These are phyloP conservation scores for Hymenoscyphus occultus DNA, from an alignment of 2,329 filamentous ascomycete species.

Conservation along the genomic window DNA sequence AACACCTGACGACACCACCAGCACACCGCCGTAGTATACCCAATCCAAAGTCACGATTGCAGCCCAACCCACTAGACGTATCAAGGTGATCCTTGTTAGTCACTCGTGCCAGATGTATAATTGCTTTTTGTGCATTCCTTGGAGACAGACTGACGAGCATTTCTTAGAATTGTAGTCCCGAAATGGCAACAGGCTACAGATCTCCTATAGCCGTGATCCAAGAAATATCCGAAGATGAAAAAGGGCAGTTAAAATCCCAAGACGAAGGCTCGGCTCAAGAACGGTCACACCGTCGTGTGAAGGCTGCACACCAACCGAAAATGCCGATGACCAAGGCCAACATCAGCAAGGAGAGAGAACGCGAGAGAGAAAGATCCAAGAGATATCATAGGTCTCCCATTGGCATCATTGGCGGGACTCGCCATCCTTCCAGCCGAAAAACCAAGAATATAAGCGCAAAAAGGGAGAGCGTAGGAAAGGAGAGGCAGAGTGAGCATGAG, in stretches of 20 bases:
- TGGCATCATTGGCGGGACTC: slow-evolving; percentile 14
- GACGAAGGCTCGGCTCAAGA: slow-evolving; percentile 19
- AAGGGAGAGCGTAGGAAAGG: slow-evolving; percentile 19
- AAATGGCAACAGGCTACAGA: slow-evolving; percentile 32
- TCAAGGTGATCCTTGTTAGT: slow-evolving; percentile 23
- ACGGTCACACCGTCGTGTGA: slow-evolving; percentile 16
- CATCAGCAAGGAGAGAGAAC: slow-evolving; percentile 27
- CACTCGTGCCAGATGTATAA: slow-evolving; percentile 3
- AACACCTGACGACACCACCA: slow-evolving; percentile 12
- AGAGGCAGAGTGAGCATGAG: slow-evolving; percentile 23
- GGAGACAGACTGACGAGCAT: slow-evolving; percentile 19
- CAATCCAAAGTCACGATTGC: not conserved
- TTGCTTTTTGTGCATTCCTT: slow-evolving; percentile 20
- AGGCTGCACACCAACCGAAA: slow-evolving; percentile 16
- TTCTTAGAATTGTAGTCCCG: slow-evolving; percentile 11
- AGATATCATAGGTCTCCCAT: slow-evolving; percentile 23
- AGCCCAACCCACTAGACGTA: slow-evolving; percentile 4
- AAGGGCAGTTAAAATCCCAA: slow-evolving; percentile 21
- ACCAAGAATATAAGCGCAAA: slow-evolving; percentile 23
- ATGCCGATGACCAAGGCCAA: slow-evolving; percentile 27
- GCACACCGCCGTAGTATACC: slow-evolving; percentile 24
- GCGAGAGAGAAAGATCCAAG: slow-evolving; percentile 26
- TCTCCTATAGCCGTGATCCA: slow-evolving; percentile 30
- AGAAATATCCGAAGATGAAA: slow-evolving; percentile 33
- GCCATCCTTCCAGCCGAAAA: slow-evolving; percentile 24